These are phyloP conservation scores for Yarrowia galli DNA, from an alignment of 1,139 yeast species.

Conservation along the genomic window DNA sequence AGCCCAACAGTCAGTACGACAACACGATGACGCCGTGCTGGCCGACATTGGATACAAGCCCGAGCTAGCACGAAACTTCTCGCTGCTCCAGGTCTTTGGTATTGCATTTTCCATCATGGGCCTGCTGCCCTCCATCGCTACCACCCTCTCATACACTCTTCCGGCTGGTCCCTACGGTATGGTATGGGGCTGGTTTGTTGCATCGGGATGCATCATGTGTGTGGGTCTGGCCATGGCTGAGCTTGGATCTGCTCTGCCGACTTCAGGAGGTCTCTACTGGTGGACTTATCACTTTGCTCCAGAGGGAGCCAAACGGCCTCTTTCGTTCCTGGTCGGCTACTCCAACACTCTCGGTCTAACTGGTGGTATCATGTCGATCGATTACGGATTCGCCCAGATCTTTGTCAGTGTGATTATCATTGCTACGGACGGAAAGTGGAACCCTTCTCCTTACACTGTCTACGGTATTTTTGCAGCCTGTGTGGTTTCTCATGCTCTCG, in stretches of 20 bases:
- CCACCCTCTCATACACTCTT: conserved; percentile 52
- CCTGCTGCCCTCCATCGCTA: conserved; percentile 67
- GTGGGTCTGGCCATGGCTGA: conserved; percentile 66
- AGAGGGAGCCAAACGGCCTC: conserved; percentile 51
- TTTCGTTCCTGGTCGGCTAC: conserved; percentile 66
- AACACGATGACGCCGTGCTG: conserved; percentile 48
- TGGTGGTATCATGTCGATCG: conserved; percentile 64
- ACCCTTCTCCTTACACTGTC: conserved; percentile 56
- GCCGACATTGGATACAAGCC: conserved; percentile 70
- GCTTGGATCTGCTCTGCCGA: conserved; percentile 70
- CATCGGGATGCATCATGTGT: conserved; percentile 58
- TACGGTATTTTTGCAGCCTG: conserved; percentile 66
- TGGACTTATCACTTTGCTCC: conserved; percentile 67
- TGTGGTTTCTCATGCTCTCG: conserved; percentile 55
- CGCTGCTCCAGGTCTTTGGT: conserved; percentile 64
- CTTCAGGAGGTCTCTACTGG: conserved; percentile 68
- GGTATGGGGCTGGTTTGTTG: conserved; percentile 70
- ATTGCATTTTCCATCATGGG: conserved; percentile 74
- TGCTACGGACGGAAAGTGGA: conserved; percentile 57
- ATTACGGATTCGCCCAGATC: conserved; percentile 65
- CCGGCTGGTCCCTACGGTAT: conserved; percentile 67
- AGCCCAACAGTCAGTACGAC: conserved; percentile 17
- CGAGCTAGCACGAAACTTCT: conserved; percentile 70
- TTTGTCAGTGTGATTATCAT: conserved; percentile 61
- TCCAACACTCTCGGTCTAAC: conserved; percentile 65